Evolutionary conservation across 2,329 filamentous ascomycete genomes (phyloP), one percentile per base, ranked within the genome.

Genomic region (Thelonectria olida): DNA sequence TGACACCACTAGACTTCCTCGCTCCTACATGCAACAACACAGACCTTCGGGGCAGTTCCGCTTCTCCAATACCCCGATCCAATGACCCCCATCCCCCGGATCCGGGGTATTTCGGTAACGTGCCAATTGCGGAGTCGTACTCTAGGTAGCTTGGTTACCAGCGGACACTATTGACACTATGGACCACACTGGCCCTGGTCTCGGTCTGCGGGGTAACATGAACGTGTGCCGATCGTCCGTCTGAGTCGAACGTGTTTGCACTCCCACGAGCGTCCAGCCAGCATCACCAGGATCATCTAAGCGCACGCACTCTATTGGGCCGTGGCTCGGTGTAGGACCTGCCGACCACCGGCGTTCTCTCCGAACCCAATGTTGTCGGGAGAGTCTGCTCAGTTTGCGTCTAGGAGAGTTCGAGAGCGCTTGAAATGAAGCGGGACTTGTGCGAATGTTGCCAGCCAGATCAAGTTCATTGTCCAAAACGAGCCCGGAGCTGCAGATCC

Each of bases 251-350:
- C 19, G 22, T 8, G 13, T 23, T 34, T 38, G 39, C 19, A 15
- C 22, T 27, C 7, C 6, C 13, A 28, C 13, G 39, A 31, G 19
- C 38, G 44, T 34, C 20, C 28, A 53, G 17, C 50, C 50, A 45
- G 8, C 41, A 38, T 44, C 19, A 17, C 31, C 20, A n/a, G 50
- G 19, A 15, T 36, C 34, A 8, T 12, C 38, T 54, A 59, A 59
- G 56, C 56, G 56, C 56, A 10, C 10, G n/a, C 15, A 17, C 4
- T 49, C 25, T 10, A 59, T 60, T 60, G 57, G 57, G 19, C 47
- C 36, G 44, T 12, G 12, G 31, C 22, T 60, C 57, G 57, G 51
- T 38, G 38, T 3, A 54, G 39, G 22, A 45, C 5, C 7, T 25
- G 13, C 57, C 57, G 57, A 60, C 25, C 31, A 10, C 19, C 56